Evolutionary conservation across 768 basidiomycete species (phyloP).

Genomic region (Tylopilus rubrobrunneus): DNA sequence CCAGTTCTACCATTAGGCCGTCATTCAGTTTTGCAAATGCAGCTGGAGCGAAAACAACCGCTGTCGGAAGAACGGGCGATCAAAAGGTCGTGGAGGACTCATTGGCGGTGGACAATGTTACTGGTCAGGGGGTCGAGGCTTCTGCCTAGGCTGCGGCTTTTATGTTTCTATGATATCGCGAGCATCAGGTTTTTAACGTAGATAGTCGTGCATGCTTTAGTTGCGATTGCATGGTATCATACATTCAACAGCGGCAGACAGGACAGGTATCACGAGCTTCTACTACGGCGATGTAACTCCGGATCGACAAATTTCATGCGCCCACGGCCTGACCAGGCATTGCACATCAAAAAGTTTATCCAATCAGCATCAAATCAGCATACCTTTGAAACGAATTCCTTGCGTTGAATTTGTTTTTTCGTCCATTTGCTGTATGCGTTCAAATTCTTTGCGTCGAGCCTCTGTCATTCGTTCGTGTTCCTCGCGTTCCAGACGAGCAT

Average conservation of each 20-base stretch:
- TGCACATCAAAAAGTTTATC: not conserved
- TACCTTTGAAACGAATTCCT: slow-evolving; percentile 67
- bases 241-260: not conserved
- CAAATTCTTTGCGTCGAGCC: slow-evolving; percentile 45
- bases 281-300: slow-evolving; percentile 37
- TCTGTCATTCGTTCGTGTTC: slow-evolving; percentile 56
- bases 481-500: slow-evolving; percentile 61
- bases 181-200: slow-evolving; percentile 3
- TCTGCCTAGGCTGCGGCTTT: slow-evolving; percentile 12
- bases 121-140: slow-evolving; percentile 17
- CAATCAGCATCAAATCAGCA: slow-evolving; percentile 7
- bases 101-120: slow-evolving; percentile 5
- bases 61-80: slow-evolving; percentile 17
- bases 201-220: not conserved
- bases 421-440: slow-evolving; percentile 40
- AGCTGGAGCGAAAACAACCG: slow-evolving; percentile 39
- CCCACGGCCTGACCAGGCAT: slow-evolving; percentile 45
- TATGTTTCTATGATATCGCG: slow-evolving; percentile 14
- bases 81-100: slow-evolving; percentile 5
- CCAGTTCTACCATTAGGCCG: slow-evolving; percentile 55
- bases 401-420: slow-evolving; percentile 32
- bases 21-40: slow-evolving; percentile 81
- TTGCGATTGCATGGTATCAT: slow-evolving; percentile 3
- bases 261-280: not conserved
- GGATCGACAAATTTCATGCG: slow-evolving; percentile 68